Evolutionary conservation across 139 green algal genomes (phyloP), one percentile per base, ranked within the genome.

Genomic region (Micromonas commoda): DNA sequence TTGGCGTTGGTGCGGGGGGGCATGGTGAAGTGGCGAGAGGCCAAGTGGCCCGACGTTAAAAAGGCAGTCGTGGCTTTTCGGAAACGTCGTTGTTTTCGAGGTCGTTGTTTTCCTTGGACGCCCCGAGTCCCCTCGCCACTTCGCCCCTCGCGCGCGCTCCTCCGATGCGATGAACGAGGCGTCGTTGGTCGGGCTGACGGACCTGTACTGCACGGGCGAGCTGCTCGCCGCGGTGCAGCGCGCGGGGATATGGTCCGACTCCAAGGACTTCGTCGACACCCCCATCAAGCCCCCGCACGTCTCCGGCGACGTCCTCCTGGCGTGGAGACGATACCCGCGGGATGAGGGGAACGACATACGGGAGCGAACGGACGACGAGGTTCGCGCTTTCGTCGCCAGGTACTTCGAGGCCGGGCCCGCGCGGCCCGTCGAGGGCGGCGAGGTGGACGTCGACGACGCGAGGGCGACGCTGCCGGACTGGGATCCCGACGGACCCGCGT

Each of bases 241-340:
- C 31, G 31, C 31, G 28, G 16, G 23, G 66, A 52, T n/a, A 9
- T 73, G 31, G 31, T 6, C 16, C 66, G 66, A 73, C 33, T 73
- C 32, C 13, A 73, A 73, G 33, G 66, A 73, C 37, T 73, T 73
- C 33, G 66, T 73, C 32, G 66, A 73, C 5, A 73, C 66, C 32
- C 28, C 28, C 28, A 70, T 32, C 63, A 26, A 70, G 9, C 66
- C 32, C 31, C 29, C 66, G 66, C 66, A 33, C 23, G n/a, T n/a
- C n/a, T n/a, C n/a, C n/a, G n/a, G 31, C 16, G 4, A 57, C 45
- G 45, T 57, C 45, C 45, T 57, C 45, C 9, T 16, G 45, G 45
- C 45, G 45, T 57, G 45, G 45, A 9, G 45, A 9, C 9, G 9
- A 16, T 57, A 9, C 9, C 33, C 2, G 33, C 66, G 16, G 33